Evolutionary conservation across 2,329 filamentous ascomycete species (phyloP).

Genomic region (Aspergillus sp.): DNA sequence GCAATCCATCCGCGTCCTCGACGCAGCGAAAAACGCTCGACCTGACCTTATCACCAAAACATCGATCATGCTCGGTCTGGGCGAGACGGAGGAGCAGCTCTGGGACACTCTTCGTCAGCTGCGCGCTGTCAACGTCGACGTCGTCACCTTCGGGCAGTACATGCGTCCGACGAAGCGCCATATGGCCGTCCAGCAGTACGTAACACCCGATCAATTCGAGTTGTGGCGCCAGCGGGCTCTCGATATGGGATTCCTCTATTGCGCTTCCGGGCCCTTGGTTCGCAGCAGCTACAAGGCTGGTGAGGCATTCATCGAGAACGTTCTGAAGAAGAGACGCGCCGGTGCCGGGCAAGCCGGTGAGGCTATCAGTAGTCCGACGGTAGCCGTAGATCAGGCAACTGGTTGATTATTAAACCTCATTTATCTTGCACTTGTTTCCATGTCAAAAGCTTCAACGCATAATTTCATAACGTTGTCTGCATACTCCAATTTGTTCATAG

Average conservation of each 20-base stretch:
- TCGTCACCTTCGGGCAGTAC: conserved; percentile 99
- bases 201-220: conserved; percentile 86
- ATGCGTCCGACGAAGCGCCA: conserved; percentile 98
- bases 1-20: conserved; percentile 72
- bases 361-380: conserved; percentile 17
- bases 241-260: conserved; percentile 95
- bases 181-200: conserved; percentile 92
- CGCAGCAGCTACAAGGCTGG: conserved; percentile 96
- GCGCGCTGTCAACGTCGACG: conserved; percentile 72
- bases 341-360: conserved; percentile 20
- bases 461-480: not conserved
- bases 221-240: conserved; percentile 82
- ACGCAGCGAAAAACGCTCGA: conserved; percentile 69
- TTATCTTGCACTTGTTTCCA: not conserved
- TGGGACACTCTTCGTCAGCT: conserved; percentile 72
- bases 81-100: conserved; percentile 82
- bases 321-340: conserved; percentile 66
- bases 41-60: conserved; percentile 92
- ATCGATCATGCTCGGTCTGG: conserved; percentile 90
- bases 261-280: conserved; percentile 85
- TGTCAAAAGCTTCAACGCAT: not conserved
- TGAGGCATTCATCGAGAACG: conserved; percentile 98
- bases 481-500: not conserved
- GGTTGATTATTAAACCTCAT: conserved; percentile 11
- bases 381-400: conserved; percentile 19